These are phyloP conservation scores for Barnettozyma botsteinii DNA, from an alignment of 805 yeast species.

Conservation along the genomic window DNA sequence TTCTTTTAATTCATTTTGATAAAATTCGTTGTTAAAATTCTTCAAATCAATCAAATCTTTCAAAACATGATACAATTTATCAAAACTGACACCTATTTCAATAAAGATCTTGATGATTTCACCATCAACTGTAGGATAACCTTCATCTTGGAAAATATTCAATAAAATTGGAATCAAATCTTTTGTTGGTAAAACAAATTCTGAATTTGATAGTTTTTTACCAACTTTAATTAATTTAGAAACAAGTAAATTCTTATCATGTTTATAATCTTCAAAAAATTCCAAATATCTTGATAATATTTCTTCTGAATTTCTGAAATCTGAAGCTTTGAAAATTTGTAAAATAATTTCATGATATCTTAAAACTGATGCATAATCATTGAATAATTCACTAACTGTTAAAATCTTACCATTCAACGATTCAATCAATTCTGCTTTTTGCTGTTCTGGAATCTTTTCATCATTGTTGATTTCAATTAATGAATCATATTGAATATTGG, in stretches of 20 bases:
- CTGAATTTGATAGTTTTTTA: conserved; percentile 57
- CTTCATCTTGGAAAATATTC: conserved; percentile 40
- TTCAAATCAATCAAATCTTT: conserved; percentile 57
- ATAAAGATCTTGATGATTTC: conserved; percentile 55
- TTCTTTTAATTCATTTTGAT: conserved; percentile 55
- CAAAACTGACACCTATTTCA: conserved; percentile 57
- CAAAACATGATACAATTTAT: conserved; percentile 58
- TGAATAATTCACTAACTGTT: conserved; percentile 73
- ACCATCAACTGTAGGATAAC: conserved; percentile 40
- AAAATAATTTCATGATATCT: conserved; percentile 83
- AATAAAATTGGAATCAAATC: conserved; percentile 62
- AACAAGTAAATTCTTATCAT: conserved; percentile 18
- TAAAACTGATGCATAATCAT: conserved; percentile 80
- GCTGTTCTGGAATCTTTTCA: conserved; percentile 40
- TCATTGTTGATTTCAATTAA: conserved; percentile 44
- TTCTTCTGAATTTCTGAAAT: conserved; percentile 79
- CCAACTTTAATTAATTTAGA: conserved; percentile 44
- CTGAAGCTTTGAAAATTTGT: conserved; percentile 74
- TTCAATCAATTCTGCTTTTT: conserved; percentile 44
- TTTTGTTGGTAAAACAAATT: conserved; percentile 74
- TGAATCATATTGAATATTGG: conserved; percentile 65
- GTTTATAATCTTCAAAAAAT: conserved; percentile 40
- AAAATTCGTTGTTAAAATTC: conserved; percentile 44
- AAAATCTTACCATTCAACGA: conserved; percentile 60
- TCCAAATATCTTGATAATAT: conserved; percentile 76